phyloP scores from a whole-genome alignment of 129 eudicot genomes.

The Pulicaria dysenterica region DNA sequence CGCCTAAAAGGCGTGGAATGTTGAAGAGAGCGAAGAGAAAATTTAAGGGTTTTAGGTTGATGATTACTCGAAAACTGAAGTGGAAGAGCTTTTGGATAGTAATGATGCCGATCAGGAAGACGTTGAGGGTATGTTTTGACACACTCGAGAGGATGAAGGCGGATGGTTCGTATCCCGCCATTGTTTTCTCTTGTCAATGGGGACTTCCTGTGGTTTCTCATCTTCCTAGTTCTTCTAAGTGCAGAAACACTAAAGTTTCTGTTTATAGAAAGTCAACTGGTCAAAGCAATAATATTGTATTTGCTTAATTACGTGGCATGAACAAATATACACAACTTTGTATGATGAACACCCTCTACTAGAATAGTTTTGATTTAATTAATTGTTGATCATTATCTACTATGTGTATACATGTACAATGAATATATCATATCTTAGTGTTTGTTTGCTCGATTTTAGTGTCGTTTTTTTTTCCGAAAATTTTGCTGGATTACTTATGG shows the following conservation, averaged over 20 bases:
- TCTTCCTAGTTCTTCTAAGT: slow-evolving; percentile 37
- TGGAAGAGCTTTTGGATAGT: slow-evolving; percentile 72
- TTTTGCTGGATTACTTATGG: not conserved
- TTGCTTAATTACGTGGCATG: slow-evolving; percentile 11
- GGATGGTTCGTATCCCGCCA: slow-evolving; percentile 51
- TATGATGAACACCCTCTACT: slow-evolving; percentile 1
- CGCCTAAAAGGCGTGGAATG: slow-evolving; percentile 36
- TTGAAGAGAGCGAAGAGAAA: slow-evolving; percentile 54
- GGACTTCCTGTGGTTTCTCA: slow-evolving; percentile 87
- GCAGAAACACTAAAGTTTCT: slow-evolving; percentile 37
- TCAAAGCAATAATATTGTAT: slow-evolving; percentile 27
- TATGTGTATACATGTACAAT: not conserved
- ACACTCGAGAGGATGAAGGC: slow-evolving; percentile 45
- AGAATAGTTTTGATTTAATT: slow-evolving; percentile 23
- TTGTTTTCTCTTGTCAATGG: slow-evolving; percentile 64
- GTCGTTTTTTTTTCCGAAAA: not conserved
- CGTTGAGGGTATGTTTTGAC: slow-evolving; percentile 48
- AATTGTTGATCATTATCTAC: slow-evolving; percentile 1
- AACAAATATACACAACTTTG: slow-evolving; percentile 21
- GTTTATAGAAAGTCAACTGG: slow-evolving; percentile 32
- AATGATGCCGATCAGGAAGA: slow-evolving; percentile 52
- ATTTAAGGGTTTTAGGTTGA: slow-evolving; percentile 51
- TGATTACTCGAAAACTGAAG: slow-evolving; percentile 47
- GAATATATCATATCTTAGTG: slow-evolving; percentile 14
- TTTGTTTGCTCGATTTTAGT: slow-evolving; percentile 17